Base-by-base conservation (phyloP, 2,329 filamentous ascomycete genomes). In the Beauveria medogensis region DNA sequence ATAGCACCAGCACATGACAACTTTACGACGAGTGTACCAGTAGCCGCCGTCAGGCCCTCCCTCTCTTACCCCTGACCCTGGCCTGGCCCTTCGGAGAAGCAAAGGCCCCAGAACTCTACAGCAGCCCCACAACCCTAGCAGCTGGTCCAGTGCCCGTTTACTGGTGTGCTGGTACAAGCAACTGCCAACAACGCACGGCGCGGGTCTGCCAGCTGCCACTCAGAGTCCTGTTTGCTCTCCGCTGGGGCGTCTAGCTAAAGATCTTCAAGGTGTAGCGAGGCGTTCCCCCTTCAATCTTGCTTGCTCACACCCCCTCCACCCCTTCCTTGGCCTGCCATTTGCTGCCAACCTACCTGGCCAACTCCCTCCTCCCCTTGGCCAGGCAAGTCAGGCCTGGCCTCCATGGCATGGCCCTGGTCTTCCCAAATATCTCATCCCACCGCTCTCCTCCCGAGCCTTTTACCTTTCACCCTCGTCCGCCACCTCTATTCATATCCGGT, bases 401-500 rank as follows among this genome's bases (percentile, higher is more conserved):
- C 55, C 34, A 28, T 37, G 54, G 26, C 8, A 34, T 28, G 16
- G 18, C 43, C 46, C 37, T 18, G 22, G 22, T 26, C 48, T n/a
- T 51, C 44, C 44, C 41, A 43, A 48, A 37, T 26, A 59, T 54
- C 57, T 59, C 41, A 50, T 53, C 48, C 56, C 59, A 55, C 59
- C 53, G 43, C 53, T 37, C 46, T 51, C 59, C 24, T 61, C 59
- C 24, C 37, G 44, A 51, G 44, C 34, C 44, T 56, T 60, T 34
- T 55, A 34, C 51, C 44, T 52, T 47, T 51, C 37, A 55, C 40
- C 43, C 43, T 60, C 50, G 57, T 50, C 43, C 30, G 48, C 51
- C 59, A 37, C 37, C 53, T 55, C 46, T 46, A 55, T 61, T 44
- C 53, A 61, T 61, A 61, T 54, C 48, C 34, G 51, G 50, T 34